phyloP scores from a whole-genome alignment of 768 basidiomycete genomes.

The Lyophyllum shimeji region DNA sequence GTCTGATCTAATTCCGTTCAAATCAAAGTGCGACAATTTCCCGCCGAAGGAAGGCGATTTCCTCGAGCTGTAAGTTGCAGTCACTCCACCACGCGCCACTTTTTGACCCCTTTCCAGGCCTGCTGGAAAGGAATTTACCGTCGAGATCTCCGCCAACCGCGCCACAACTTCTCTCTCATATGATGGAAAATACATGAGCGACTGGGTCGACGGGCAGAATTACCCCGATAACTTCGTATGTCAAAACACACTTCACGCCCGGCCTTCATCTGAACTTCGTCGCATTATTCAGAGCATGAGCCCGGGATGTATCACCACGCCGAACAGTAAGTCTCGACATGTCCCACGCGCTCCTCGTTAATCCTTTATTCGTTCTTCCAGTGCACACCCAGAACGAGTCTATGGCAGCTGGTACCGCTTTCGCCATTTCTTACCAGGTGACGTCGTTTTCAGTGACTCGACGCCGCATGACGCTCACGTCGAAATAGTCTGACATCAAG shows the following conservation, averaged over 20 bases:
- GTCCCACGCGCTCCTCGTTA: neutral
- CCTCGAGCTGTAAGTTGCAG: conserved; percentile 38
- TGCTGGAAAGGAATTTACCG: conserved; percentile 45
- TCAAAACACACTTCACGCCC: neutral
- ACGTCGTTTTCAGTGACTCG: neutral
- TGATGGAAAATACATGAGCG: conserved; percentile 33
- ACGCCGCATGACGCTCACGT: neutral
- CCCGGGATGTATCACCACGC: conserved; percentile 41
- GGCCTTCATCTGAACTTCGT: neutral
- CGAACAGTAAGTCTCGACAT: conserved; percentile 39
- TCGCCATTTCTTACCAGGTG: conserved; percentile 55
- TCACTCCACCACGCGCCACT: neutral
- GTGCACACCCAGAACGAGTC: conserved; percentile 54
- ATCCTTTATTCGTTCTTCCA: conserved; percentile 17
- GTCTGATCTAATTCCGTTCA: neutral
- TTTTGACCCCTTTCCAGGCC: conserved; percentile 30
- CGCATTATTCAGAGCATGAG: conserved; percentile 27
- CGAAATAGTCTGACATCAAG: conserved; percentile 43
- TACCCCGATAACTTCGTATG: conserved; percentile 48
- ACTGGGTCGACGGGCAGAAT: conserved; percentile 45
- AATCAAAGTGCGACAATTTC: conserved; percentile 38
- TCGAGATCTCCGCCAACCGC: conserved; percentile 50
- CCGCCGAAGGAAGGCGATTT: conserved; percentile 42
- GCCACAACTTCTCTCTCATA: conserved; percentile 46
- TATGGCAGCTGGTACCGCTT: conserved; percentile 53